phyloP scores from a whole-genome alignment of 2,329 filamentous ascomycete species.

The Cladosporium sp. region DNA sequence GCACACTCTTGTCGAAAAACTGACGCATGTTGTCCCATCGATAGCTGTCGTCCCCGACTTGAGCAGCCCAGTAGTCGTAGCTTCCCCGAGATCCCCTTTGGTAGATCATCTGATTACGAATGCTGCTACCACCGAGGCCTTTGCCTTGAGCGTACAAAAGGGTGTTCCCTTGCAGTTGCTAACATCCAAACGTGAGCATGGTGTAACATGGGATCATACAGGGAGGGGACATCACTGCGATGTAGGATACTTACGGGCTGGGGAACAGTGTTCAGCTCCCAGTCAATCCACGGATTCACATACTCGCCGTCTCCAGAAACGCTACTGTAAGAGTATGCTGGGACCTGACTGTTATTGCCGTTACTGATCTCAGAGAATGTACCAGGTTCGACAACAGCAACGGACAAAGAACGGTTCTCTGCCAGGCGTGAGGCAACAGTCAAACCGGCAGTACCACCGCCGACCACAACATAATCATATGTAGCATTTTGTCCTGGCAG shows the following conservation, averaged over 20 bases:
- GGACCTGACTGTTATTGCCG: conserved; percentile 25
- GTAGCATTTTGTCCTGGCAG: conserved; percentile 15
- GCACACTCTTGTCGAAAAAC: conserved; percentile 21
- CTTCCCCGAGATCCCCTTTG: conserved; percentile 26
- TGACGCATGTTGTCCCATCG: conserved; percentile 26
- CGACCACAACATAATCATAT: conserved; percentile 24
- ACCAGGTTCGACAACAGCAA: conserved; percentile 28
- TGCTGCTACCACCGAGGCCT: conserved; percentile 23
- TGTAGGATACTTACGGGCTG: conserved; percentile 13
- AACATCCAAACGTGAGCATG: not conserved
- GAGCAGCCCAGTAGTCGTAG: conserved; percentile 31
- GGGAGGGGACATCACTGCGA: too few species aligned
- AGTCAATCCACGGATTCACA: conserved; percentile 24
- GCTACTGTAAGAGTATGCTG: conserved; percentile 20
- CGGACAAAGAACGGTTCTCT: conserved; percentile 18
- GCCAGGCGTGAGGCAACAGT: conserved; percentile 22
- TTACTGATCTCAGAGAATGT: conserved; percentile 27
- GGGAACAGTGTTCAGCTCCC: conserved; percentile 24
- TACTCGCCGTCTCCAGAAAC: conserved; percentile 11
- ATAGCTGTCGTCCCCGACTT: conserved; percentile 30
- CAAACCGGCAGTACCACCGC: conserved; percentile 23
- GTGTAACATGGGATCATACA: not conserved
- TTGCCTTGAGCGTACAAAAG: conserved; percentile 26
- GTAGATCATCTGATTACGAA: conserved; percentile 23
- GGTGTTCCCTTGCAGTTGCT: conserved; percentile 15